Conservation (phyloP, 2,329 filamentous ascomycete genomes). For the Periglandula ipomoeae region DNA sequence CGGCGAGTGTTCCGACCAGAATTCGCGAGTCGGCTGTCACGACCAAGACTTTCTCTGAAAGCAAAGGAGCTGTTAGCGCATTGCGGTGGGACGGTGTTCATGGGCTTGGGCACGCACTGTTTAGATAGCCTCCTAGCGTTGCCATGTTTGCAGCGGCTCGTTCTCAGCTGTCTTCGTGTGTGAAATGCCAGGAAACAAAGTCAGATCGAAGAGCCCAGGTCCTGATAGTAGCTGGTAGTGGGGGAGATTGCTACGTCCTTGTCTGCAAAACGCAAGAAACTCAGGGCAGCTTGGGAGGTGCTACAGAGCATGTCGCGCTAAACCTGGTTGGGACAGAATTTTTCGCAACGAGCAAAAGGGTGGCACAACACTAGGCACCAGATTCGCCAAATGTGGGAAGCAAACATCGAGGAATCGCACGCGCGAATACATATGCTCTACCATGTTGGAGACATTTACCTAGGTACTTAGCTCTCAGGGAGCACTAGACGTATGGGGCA, state of each 20-base stretch:
- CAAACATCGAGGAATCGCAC: too few relatives aligned
- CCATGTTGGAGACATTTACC: too few relatives aligned
- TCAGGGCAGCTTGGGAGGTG: neutral
- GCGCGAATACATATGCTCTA: too few relatives aligned
- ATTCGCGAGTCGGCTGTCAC: conserved; percentile 89
- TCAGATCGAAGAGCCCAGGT: neutral
- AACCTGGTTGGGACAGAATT: neutral
- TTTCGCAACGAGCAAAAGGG: neutral
- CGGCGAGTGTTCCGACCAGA: conserved; percentile 70
- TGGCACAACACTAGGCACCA: neutral
- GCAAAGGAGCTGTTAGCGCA: neutral
- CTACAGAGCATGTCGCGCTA: neutral
- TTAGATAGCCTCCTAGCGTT: conserved; percentile 34
- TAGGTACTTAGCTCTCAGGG: too few relatives aligned
- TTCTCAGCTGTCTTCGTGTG: neutral
- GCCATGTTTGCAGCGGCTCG: conserved; percentile 25
- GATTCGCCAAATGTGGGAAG: too few relatives aligned
- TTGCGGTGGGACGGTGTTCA: neutral
- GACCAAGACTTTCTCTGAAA: conserved; percentile 77
- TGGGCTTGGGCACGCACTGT: conserved; percentile 24
- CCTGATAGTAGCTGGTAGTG: too few relatives aligned
- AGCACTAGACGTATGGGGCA: too few relatives aligned
- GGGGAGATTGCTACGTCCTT: neutral
- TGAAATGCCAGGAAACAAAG: neutral
- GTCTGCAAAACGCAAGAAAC: neutral